A percentile compares a stretch with the other conserved stretches of the same genome.
Conservation (phyloP, 768 basidiomycete species). For the Pleurotus cornucopiae region DNA sequence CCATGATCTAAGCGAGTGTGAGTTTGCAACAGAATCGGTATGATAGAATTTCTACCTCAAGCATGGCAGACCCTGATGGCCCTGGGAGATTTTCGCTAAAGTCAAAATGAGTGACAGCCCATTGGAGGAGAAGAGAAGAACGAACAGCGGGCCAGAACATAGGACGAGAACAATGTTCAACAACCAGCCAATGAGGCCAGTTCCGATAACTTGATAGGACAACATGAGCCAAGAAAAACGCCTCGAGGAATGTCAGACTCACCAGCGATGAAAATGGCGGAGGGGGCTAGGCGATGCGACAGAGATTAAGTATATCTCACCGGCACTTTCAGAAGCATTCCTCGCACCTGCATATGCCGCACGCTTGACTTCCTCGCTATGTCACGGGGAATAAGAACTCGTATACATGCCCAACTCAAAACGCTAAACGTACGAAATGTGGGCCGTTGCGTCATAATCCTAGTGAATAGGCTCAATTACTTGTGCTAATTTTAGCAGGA, state of each 20-base stretch:
- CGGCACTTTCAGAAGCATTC: not conserved
- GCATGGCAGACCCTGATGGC: slow-evolving; percentile 65
- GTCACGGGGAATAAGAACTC: slow-evolving; percentile 6
- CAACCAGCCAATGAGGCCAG: slow-evolving; percentile 78
- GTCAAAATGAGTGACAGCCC: slow-evolving; percentile 10
- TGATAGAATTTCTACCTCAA: slow-evolving; percentile 38
- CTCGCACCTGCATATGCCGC: slow-evolving; percentile 69
- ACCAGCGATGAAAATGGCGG: slow-evolving; percentile 61
- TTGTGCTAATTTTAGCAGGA: not conserved
- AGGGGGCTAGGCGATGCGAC: slow-evolving; percentile 32
- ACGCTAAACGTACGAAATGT: slow-evolving; percentile 60
- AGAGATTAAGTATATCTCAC: slow-evolving; percentile 5
- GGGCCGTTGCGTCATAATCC: slow-evolving; percentile 81
- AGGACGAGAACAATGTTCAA: slow-evolving; percentile 85
- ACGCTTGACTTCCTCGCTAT: slow-evolving; percentile 73
- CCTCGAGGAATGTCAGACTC: slow-evolving; percentile 8
- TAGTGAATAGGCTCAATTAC: slow-evolving; percentile 18
- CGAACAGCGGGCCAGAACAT: slow-evolving; percentile 74
- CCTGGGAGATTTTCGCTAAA: slow-evolving; percentile 65
- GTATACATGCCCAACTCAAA: slow-evolving; percentile 5
- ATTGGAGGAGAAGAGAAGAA: slow-evolving; percentile 6
- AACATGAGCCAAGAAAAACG: not conserved
- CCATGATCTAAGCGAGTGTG: slow-evolving; percentile 55
- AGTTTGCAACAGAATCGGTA: not conserved
- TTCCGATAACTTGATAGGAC: slow-evolving; percentile 55